These are phyloP conservation scores for Wallacemonas sp. DNA, from an alignment of 208 protist genomes.

Conservation along the genomic window DNA sequence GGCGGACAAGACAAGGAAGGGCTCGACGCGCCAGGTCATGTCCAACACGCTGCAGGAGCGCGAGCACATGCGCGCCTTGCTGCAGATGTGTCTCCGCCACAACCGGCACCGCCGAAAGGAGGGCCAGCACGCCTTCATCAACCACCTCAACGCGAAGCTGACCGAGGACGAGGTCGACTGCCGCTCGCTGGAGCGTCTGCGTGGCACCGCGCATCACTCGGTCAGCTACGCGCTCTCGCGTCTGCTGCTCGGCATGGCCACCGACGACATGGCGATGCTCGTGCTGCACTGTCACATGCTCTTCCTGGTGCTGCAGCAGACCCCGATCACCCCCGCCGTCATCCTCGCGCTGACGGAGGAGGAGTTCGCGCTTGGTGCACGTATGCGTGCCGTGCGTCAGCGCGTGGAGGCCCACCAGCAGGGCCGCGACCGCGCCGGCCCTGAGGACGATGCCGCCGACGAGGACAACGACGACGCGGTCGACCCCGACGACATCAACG, in stretches of 20 bases:
- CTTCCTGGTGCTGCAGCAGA: slow-evolving; percentile 63
- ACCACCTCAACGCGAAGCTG: slow-evolving; percentile 74
- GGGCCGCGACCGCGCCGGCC: slow-evolving; percentile 12
- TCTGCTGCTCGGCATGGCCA: slow-evolving; percentile 85
- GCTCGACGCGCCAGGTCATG: slow-evolving; percentile 53
- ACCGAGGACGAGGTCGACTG: slow-evolving; percentile 65
- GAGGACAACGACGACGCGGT: slow-evolving; percentile 57
- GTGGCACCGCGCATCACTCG: slow-evolving; percentile 75
- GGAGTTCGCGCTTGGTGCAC: slow-evolving; percentile 64
- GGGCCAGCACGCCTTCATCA: slow-evolving; percentile 83
- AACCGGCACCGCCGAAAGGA: slow-evolving; percentile 72
- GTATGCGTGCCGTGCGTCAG: slow-evolving; percentile 66
- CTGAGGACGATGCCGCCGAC: slow-evolving; percentile 21
- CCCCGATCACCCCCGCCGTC: slow-evolving; percentile 47
- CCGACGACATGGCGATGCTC: slow-evolving; percentile 79
- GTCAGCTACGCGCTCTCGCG: slow-evolving; percentile 80
- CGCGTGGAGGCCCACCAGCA: slow-evolving; percentile 38
- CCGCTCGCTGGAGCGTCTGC: slow-evolving; percentile 63
- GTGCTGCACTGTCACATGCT: slow-evolving; percentile 76
- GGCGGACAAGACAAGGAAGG: slow-evolving; percentile 35
- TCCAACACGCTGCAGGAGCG: slow-evolving; percentile 76
- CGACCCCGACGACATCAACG: slow-evolving; percentile 86
- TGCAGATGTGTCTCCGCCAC: slow-evolving; percentile 88
- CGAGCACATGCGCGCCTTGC: slow-evolving; percentile 74
- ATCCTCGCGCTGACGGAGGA: slow-evolving; percentile 76